Percentiles rank a stretch among this genome's conserved stretches.
Evolutionary conservation across 2,329 filamentous ascomycete species (phyloP).

Genomic region (Colletotrichum sublineola): DNA sequence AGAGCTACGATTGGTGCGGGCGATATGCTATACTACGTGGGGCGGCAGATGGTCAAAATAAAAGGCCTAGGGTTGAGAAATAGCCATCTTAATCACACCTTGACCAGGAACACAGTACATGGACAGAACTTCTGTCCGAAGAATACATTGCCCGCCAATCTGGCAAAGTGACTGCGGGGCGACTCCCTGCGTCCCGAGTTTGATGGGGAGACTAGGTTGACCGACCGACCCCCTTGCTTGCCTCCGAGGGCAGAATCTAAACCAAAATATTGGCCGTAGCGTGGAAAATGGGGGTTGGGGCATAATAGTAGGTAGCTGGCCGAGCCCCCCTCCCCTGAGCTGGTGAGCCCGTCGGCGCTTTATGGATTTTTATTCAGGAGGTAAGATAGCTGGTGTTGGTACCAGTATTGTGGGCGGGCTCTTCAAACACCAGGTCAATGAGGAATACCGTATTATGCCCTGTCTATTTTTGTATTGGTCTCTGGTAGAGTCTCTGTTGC

Average conservation of each 20-base stretch:
- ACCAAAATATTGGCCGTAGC: neutral
- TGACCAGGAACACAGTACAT: no score
- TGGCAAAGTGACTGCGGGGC: neutral
- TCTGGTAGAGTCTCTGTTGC: neutral
- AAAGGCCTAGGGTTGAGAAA: neutral
- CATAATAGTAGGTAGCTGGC: neutral
- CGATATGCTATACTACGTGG: neutral
- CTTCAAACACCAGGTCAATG: no score
- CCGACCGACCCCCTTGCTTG: neutral
- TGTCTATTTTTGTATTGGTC: neutral
- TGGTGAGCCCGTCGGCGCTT: neutral
- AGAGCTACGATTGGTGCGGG: neutral
- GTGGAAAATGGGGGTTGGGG: neutral
- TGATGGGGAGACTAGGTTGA: neutral
- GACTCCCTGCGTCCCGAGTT: neutral
- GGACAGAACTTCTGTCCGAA: no score
- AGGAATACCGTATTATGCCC: neutral
- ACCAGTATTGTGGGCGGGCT: no score
- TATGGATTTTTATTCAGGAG: neutral
- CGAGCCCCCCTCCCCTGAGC: neutral
- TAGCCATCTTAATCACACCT: neutral
- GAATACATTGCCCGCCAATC: neutral
- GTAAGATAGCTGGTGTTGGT: neutral
- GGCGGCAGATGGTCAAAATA: neutral
- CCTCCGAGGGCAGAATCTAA: neutral